Percentiles rank a stretch among this genome's conserved stretches.
Evolutionary conservation across 768 basidiomycete genomes (phyloP).

Genomic region (Panellus pusillus): DNA sequence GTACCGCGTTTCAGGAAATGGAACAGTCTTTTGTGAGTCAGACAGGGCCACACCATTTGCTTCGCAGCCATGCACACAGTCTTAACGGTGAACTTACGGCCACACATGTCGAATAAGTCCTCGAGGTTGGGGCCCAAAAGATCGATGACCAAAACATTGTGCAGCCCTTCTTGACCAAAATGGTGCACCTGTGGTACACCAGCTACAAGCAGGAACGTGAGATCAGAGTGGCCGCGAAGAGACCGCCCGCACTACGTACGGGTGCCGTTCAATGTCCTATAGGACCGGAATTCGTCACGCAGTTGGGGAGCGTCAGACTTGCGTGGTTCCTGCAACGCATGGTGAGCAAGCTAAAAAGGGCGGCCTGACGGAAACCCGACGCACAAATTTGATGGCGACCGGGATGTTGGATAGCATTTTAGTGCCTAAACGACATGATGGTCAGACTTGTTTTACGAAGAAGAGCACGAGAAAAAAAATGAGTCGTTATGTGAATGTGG

Average conservation of each 20-base stretch:
- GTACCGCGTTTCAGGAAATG: slow-evolving; percentile 20
- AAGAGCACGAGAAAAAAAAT: background rate
- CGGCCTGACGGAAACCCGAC: slow-evolving; percentile 30
- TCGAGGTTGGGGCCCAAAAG: slow-evolving; percentile 96
- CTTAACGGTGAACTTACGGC: slow-evolving; percentile 97
- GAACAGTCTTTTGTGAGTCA: background rate
- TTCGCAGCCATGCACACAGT: slow-evolving; percentile 99
- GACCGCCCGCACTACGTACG: slow-evolving; percentile 49
- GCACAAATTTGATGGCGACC: slow-evolving; percentile 96
- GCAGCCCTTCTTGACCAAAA: slow-evolving; percentile 97
- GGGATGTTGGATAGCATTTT: slow-evolving; percentile 84
- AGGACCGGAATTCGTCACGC: slow-evolving; percentile 95
- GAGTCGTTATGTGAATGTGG: too few relatives aligned
- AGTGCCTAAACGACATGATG: slow-evolving; percentile 52
- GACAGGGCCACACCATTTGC: slow-evolving; percentile 79
- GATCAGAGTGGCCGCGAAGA: slow-evolving; percentile 18
- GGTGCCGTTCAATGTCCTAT: slow-evolving; percentile 90
- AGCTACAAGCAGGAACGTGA: slow-evolving; percentile 45
- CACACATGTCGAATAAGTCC: slow-evolving; percentile 98
- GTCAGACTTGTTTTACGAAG: background rate
- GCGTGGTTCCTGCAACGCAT: slow-evolving; percentile 71
- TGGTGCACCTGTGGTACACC: slow-evolving; percentile 98
- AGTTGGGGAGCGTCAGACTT: slow-evolving; percentile 98
- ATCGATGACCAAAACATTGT: slow-evolving; percentile 94
- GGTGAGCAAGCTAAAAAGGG: slow-evolving; percentile 13